phyloP scores from a whole-genome alignment of 257 asterid genomes.

The Anisodus acutangulus region DNA sequence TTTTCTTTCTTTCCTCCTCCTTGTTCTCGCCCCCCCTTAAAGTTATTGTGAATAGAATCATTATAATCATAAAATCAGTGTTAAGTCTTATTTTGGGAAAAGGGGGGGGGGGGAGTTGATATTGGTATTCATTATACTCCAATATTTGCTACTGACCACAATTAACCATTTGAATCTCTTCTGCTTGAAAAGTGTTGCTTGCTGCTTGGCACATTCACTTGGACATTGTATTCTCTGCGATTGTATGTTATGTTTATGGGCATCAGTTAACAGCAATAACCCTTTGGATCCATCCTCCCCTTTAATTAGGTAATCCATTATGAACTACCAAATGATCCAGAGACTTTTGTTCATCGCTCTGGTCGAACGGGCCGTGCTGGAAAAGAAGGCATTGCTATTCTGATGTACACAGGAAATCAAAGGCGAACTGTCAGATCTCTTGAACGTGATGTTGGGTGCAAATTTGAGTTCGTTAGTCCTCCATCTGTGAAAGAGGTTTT shows the following conservation, averaged over 20 bases:
- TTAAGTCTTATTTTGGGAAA: not conserved
- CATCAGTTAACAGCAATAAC: constrained; percentile 14
- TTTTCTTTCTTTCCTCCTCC: not conserved
- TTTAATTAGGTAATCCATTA: constrained; percentile 77
- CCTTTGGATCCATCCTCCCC: constrained; percentile 25
- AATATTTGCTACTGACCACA: not conserved
- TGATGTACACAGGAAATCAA: constrained; percentile 35
- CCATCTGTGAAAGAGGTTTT: constrained; percentile 36
- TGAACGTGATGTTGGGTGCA: constrained; percentile 35
- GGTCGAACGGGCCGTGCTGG: constrained; percentile 89
- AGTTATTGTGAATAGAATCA: not conserved
- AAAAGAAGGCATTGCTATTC: constrained; percentile 35
- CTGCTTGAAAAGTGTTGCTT: constrained; percentile 15
- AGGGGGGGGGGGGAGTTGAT: not conserved
- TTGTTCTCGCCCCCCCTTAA: not conserved
- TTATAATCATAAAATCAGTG: not conserved
- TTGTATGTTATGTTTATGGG: not conserved
- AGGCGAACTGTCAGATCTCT: constrained; percentile 37
- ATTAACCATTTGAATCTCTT: not conserved
- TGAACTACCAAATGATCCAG: constrained; percentile 95
- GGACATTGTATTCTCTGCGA: constrained; percentile 19
- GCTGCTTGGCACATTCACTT: not conserved
- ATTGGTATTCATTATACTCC: not conserved
- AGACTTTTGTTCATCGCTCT: constrained; percentile 96
- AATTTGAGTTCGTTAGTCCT: constrained; percentile 33